A percentile compares a stretch with the other conserved stretches of the same genome.
Evolutionary conservation across 148 eudicot genomes (phyloP).

Genomic region (Fagopyrum homotropicum): DNA sequence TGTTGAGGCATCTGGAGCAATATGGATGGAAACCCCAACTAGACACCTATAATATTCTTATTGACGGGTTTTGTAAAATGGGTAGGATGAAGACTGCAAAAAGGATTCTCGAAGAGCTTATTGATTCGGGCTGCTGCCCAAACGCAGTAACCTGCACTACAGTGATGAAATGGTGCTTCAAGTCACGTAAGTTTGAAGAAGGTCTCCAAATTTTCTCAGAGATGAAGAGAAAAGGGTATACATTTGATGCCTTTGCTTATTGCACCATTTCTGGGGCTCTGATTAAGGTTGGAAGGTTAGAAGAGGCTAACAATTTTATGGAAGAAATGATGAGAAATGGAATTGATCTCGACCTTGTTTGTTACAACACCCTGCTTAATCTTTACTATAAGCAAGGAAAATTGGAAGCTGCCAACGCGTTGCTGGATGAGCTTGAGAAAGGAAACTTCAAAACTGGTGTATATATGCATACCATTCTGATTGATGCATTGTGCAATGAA

Average conservation of each 20-base stretch:
- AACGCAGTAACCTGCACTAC: slow-evolving; percentile 78
- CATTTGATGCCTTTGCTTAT: slow-evolving; percentile 79
- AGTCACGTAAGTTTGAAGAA: slow-evolving; percentile 42
- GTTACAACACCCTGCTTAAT: slow-evolving; percentile 68
- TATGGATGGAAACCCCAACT: slow-evolving; percentile 54
- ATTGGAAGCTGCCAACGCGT: slow-evolving; percentile 43
- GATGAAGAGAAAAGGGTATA: slow-evolving; percentile 77
- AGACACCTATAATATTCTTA: slow-evolving; percentile 70
- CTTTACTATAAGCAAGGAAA: slow-evolving; percentile 59
- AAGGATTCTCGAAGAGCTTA: slow-evolving; percentile 53
- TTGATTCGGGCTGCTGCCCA: slow-evolving; percentile 41
- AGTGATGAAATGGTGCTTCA: slow-evolving; percentile 75
- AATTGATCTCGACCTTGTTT: slow-evolving; percentile 55
- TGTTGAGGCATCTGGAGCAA: slow-evolving; percentile 54
- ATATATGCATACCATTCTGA: slow-evolving; percentile 75
- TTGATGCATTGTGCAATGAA: slow-evolving; percentile 77
- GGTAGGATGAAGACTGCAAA: slow-evolving; percentile 44
- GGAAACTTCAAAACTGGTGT: slow-evolving; percentile 51
- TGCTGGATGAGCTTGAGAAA: slow-evolving; percentile 55
- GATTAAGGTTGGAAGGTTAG: slow-evolving; percentile 44
- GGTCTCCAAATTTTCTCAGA: slow-evolving; percentile 60
- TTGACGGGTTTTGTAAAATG: slow-evolving; percentile 64
- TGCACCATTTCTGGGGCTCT: slow-evolving; percentile 77
- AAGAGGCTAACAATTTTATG: slow-evolving; percentile 48
- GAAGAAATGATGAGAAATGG: slow-evolving; percentile 60